Conservation (phyloP, 495 filamentous ascomycete species). For the Neurospora sp. region DNA sequence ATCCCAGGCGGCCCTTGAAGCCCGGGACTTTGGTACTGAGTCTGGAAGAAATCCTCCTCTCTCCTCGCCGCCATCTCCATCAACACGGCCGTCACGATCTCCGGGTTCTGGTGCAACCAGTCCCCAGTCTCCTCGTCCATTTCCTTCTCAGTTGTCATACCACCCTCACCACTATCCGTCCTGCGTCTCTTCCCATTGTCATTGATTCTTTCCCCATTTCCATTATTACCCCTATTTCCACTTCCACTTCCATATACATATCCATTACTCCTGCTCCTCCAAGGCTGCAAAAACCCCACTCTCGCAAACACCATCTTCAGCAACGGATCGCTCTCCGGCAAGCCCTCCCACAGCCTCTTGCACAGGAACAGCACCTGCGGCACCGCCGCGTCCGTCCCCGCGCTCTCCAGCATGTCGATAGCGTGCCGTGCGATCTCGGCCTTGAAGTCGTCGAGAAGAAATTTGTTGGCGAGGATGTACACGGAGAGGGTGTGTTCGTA, state of each 20-base stretch:
- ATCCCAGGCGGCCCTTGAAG: not conserved
- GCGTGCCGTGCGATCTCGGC: constrained; percentile 23
- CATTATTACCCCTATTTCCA: not conserved
- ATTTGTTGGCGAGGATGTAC: constrained; percentile 37
- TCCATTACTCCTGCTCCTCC: constrained; percentile 6
- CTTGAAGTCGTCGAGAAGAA: constrained; percentile 36
- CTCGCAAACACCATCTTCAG: constrained; percentile 36
- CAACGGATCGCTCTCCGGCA: constrained; percentile 27
- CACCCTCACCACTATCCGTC: not conserved
- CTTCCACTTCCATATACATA: not conserved
- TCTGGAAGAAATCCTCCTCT: constrained; percentile 22
- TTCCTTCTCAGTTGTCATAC: not conserved
- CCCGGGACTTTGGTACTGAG: not conserved
- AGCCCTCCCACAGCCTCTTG: constrained; percentile 28
- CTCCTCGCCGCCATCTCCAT: constrained; percentile 32
- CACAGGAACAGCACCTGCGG: constrained; percentile 29
- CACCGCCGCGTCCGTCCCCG: constrained; percentile 30
- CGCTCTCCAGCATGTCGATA: constrained; percentile 38
- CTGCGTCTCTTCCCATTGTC: not conserved
- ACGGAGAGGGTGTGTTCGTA: constrained; percentile 36
- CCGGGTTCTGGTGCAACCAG: constrained; percentile 29
- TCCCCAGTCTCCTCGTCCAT: not conserved
- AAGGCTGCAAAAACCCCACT: constrained; percentile 35
- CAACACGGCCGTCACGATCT: constrained; percentile 29
- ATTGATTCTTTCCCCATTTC: not conserved